phyloP scores from a whole-genome alignment of 169 alveolate species.

The Ichthyophthirius multifiliis region DNA sequence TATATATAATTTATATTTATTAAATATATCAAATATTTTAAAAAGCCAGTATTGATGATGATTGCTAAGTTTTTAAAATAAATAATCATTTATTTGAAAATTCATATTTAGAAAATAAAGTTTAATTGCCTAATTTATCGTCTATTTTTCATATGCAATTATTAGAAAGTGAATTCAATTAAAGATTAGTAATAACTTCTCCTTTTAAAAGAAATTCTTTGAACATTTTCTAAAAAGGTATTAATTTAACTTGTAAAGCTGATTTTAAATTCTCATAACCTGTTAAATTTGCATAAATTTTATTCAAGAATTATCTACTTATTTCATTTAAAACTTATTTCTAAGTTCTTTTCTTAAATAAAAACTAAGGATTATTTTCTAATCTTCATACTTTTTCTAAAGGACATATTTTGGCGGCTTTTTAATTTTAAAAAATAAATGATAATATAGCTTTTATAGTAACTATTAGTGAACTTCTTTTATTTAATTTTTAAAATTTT shows the following conservation, averaged over 20 bases:
- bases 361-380: too few relatives aligned
- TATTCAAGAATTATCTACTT: too few relatives aligned
- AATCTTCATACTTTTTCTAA: too few relatives aligned
- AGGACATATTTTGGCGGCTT: too few relatives aligned
- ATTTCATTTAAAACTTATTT: too few relatives aligned
- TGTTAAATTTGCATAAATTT: too few relatives aligned
- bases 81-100: not conserved
- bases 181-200: not conserved
- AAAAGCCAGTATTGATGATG: not conserved
- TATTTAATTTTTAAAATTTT: too few relatives aligned
- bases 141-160: not conserved
- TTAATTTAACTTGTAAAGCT: not conserved
- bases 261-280: not conserved
- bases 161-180: not conserved
- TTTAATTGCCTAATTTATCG: not conserved
- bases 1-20: not conserved
- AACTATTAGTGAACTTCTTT: too few relatives aligned
- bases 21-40: not conserved
- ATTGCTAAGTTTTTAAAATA: not conserved
- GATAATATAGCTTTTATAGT: too few relatives aligned
- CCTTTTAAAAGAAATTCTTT: not conserved
- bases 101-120: not conserved
- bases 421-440: too few relatives aligned
- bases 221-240: not conserved
- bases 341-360: too few relatives aligned